Percentiles rank a stretch among this genome's conserved stretches.
phyloP scores from a whole-genome alignment of 257 asterid genomes.

The Henckelia pumila region DNA sequence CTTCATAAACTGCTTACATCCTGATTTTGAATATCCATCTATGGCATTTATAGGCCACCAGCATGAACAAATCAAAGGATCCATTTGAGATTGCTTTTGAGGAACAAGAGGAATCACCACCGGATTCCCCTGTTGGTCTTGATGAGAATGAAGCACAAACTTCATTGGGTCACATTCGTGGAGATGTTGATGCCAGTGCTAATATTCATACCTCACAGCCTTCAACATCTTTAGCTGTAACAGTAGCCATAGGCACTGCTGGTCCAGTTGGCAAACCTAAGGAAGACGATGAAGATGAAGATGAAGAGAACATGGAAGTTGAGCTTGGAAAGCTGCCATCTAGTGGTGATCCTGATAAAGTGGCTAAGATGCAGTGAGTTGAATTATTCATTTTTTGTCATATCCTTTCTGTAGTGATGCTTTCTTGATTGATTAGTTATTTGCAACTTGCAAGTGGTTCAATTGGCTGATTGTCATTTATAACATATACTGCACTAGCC shows the following conservation, averaged over 20 bases:
- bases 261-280: conserved; percentile 55
- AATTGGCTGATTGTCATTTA: background rate
- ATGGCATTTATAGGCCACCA: conserved; percentile 21
- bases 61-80: conserved; percentile 89
- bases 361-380: conserved; percentile 92
- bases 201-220: conserved; percentile 35
- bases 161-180: conserved; percentile 39
- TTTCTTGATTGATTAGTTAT: background rate
- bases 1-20: conserved; percentile 7
- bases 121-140: conserved; percentile 73
- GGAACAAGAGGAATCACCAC: conserved; percentile 89
- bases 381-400: conserved; percentile 5
- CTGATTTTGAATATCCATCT: conserved; percentile 1
- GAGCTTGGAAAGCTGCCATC: conserved; percentile 68
- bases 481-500: too few relatives aligned
- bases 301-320: conserved; percentile 87
- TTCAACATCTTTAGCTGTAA: conserved; percentile 37
- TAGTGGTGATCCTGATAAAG: conserved; percentile 74
- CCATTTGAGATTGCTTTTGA: conserved; percentile 87
- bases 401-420: background rate
- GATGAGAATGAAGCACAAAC: conserved; percentile 65
- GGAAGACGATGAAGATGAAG: conserved; percentile 94
- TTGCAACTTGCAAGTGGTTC: background rate
- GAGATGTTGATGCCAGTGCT: conserved; percentile 38
- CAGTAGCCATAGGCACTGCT: conserved; percentile 35